Evolutionary conservation across 495 filamentous ascomycete species (phyloP).

Genomic region (Neurospora terricola): DNA sequence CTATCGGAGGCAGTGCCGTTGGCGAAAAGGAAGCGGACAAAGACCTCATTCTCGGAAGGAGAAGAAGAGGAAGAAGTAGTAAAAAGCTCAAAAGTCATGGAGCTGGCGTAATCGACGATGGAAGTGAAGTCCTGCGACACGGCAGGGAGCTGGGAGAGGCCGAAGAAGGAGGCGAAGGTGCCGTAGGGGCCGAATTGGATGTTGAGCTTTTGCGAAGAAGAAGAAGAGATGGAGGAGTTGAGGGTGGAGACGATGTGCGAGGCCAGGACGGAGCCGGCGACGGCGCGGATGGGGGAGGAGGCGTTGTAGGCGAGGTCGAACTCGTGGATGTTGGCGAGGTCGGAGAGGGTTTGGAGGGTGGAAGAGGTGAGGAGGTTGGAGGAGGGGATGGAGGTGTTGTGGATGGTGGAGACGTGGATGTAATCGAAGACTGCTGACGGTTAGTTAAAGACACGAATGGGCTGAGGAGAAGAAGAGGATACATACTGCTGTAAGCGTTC

Average conservation of each 20-base stretch:
- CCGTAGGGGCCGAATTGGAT: slow-evolving; percentile 63
- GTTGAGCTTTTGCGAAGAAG: slow-evolving; percentile 37
- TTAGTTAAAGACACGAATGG: background rate
- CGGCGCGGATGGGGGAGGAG: slow-evolving; percentile 34
- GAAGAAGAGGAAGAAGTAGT: slow-evolving; percentile 33
- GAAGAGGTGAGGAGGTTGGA: slow-evolving; percentile 37
- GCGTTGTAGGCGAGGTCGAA: slow-evolving; percentile 52
- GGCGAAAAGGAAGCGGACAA: slow-evolving; percentile 65
- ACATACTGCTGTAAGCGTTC: slow-evolving; percentile 57
- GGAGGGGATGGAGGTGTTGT: slow-evolving; percentile 53
- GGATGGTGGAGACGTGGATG: slow-evolving; percentile 60
- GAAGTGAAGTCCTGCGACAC: slow-evolving; percentile 55
- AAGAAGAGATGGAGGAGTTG: slow-evolving; percentile 44
- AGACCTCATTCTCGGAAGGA: slow-evolving; percentile 38
- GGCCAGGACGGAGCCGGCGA: slow-evolving; percentile 51
- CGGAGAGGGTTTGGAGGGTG: slow-evolving; percentile 47
- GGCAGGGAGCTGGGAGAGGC: slow-evolving; percentile 48
- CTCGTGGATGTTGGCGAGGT: slow-evolving; percentile 57
- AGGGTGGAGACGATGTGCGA: slow-evolving; percentile 56
- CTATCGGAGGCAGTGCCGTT: slow-evolving; percentile 56
- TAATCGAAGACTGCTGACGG: slow-evolving; percentile 57
- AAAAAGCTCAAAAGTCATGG: slow-evolving; percentile 67
- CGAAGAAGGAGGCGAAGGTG: slow-evolving; percentile 66
- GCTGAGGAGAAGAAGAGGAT: background rate
- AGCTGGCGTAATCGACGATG: slow-evolving; percentile 56